Evolutionary conservation across 495 filamentous ascomycete species (phyloP).

Genomic region (Cercophora sp.): DNA sequence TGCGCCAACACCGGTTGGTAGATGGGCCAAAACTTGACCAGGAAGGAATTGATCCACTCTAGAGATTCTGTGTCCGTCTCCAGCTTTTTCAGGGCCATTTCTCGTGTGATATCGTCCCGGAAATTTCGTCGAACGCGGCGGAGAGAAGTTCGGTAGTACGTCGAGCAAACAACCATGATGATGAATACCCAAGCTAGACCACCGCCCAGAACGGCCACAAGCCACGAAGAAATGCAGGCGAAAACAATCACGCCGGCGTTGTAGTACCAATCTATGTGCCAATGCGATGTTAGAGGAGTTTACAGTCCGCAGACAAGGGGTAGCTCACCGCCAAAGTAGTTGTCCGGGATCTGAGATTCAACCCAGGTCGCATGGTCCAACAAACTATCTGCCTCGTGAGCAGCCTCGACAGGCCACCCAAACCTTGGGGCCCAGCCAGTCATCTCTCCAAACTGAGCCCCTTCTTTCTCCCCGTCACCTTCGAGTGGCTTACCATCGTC

Average conservation of each 20-base stretch:
- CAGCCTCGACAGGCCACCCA: constrained; percentile 53
- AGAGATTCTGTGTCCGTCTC: constrained; percentile 91
- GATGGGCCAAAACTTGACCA: constrained; percentile 99
- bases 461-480: constrained; percentile 52
- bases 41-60: constrained; percentile 98
- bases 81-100: constrained; percentile 81
- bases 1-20: constrained; percentile 90
- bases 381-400: constrained; percentile 57
- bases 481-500: constrained; percentile 43
- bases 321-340: constrained; percentile 79
- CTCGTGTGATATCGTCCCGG: constrained; percentile 88
- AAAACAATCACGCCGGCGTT: constrained; percentile 91
- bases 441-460: constrained; percentile 57
- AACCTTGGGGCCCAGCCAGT: constrained; percentile 90
- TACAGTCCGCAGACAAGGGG: too few species aligned
- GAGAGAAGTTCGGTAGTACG: constrained; percentile 95
- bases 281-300: constrained; percentile 9
- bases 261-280: constrained; percentile 85
- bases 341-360: constrained; percentile 80
- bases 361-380: constrained; percentile 84
- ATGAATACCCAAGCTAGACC: constrained; percentile 90
- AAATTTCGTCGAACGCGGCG: constrained; percentile 93
- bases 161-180: constrained; percentile 85
- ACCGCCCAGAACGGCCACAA: constrained; percentile 82
- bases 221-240: constrained; percentile 85